These are phyloP conservation scores for Porodaedalea pini DNA, from an alignment of 1,284 basidiomycete genomes.

Conservation along the genomic window DNA sequence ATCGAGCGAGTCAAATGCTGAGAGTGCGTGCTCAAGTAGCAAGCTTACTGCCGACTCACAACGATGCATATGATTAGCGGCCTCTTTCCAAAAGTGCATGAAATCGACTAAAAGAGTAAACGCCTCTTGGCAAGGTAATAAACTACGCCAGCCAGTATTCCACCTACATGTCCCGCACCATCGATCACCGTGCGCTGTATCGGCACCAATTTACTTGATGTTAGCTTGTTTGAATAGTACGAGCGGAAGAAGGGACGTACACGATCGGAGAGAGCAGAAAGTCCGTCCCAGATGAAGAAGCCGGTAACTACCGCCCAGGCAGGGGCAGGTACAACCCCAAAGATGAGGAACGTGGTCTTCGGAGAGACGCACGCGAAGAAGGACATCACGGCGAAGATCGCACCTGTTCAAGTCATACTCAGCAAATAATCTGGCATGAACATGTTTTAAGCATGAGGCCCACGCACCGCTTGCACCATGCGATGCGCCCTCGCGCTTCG, in stretches of 20 bases:
- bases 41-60: too few species aligned
- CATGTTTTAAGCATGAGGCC: not conserved
- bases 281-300: conserved; percentile 71
- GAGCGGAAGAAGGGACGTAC: conserved; percentile 30
- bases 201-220: not conserved
- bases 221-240: conserved; percentile 12
- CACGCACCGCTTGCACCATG: conserved; percentile 73
- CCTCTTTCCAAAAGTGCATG: too few species aligned
- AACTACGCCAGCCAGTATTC: conserved; percentile 64
- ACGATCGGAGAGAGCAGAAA: conserved; percentile 40
- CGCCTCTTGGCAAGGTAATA: conserved; percentile 40
- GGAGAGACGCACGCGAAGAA: conserved; percentile 73
- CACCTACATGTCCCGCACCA: conserved; percentile 78
- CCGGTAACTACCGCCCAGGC: conserved; percentile 78
- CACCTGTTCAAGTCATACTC: conserved; percentile 40
- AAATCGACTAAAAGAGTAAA: conserved; percentile 4
- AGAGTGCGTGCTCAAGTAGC: too few species aligned
- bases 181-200: conserved; percentile 49
- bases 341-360: conserved; percentile 67
- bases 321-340: conserved; percentile 80
- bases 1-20: too few species aligned
- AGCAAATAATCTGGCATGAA: not conserved
- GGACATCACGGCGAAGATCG: conserved; percentile 72
- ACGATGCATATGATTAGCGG: too few species aligned
- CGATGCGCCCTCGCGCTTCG: conserved; percentile 44